Conservation (phyloP, 768 basidiomycete genomes). For the Lactarius sp. region DNA sequence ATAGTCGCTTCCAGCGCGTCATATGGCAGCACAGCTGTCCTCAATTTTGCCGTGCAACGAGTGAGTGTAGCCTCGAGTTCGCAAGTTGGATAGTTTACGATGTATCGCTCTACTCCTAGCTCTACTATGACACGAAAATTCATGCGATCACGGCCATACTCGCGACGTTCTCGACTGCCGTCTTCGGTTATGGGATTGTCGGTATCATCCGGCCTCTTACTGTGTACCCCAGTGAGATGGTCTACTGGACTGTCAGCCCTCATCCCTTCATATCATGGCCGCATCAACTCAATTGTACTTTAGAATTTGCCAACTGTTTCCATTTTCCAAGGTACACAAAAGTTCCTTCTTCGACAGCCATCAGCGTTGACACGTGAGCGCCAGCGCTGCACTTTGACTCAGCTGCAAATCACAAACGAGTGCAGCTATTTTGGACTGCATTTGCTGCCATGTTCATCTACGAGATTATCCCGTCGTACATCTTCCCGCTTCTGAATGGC, state of each 20-base stretch:
- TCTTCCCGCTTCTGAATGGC: conserved; percentile 61
- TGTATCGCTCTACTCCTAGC: conserved; percentile 31
- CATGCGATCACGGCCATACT: conserved; percentile 52
- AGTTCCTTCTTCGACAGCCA: neutral
- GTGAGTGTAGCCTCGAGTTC: conserved; percentile 32
- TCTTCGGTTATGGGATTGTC: conserved; percentile 61
- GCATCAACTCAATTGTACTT: neutral
- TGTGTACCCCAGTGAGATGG: conserved; percentile 60
- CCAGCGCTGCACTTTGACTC: conserved; percentile 48
- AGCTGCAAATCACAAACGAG: conserved; percentile 41
- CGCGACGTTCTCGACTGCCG: conserved; percentile 58
- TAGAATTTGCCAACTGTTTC: conserved; percentile 56
- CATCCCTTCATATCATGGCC: neutral
- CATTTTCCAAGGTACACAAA: conserved; percentile 47
- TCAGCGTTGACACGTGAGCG: conserved; percentile 30
- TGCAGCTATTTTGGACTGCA: conserved; percentile 49
- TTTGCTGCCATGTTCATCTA: conserved; percentile 50
- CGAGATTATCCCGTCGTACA: conserved; percentile 51
- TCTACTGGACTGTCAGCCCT: conserved; percentile 49
- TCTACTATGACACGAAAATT: conserved; percentile 56
- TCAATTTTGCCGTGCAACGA: conserved; percentile 57
- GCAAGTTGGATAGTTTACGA: neutral
- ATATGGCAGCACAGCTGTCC: conserved; percentile 47
- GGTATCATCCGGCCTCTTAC: conserved; percentile 55
- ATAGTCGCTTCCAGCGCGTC: conserved; percentile 55